A percentile compares a stretch with the other conserved stretches of the same genome.
These are phyloP conservation scores for Xylaria sp. DNA, from an alignment of 2,329 filamentous ascomycete genomes.

Conservation along the genomic window DNA sequence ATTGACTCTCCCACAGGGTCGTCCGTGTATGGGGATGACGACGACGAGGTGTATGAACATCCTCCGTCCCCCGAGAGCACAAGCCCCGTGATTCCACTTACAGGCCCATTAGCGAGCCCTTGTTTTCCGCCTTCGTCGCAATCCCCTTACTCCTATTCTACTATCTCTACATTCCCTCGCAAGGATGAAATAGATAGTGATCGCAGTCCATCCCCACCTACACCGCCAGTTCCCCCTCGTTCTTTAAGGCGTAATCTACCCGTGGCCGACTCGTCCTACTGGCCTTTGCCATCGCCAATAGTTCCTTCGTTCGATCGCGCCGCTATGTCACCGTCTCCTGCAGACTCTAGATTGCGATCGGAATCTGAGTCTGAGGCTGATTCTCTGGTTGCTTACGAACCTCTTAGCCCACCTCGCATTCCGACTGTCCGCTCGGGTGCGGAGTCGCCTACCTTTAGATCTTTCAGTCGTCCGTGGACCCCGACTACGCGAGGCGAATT, in stretches of 20 bases:
- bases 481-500: slow-evolving; percentile 23
- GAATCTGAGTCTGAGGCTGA: slow-evolving; percentile 26
- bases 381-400: slow-evolving; percentile 15
- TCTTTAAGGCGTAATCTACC: slow-evolving; percentile 31
- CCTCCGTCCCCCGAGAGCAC: slow-evolving; percentile 43
- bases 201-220: slow-evolving; percentile 16
- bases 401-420: slow-evolving; percentile 33
- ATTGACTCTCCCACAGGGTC: slow-evolving; percentile 37
- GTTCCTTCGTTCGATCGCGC: slow-evolving; percentile 31
- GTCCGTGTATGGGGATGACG: slow-evolving; percentile 37
- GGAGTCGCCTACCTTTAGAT: slow-evolving; percentile 44
- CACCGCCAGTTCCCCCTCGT: slow-evolving; percentile 30
- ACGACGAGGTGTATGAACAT: slow-evolving; percentile 30
- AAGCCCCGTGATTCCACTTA: slow-evolving; percentile 44
- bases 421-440: slow-evolving; percentile 38
- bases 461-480: slow-evolving; percentile 41
- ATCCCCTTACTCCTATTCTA: slow-evolving; percentile 15
- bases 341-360: slow-evolving; percentile 25
- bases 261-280: slow-evolving; percentile 35
- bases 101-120: slow-evolving; percentile 44
- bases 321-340: slow-evolving; percentile 24
- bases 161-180: slow-evolving; percentile 19
- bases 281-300: slow-evolving; percentile 37
- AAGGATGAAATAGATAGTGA: slow-evolving; percentile 27
- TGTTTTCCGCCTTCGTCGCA: slow-evolving; percentile 36